A percentile compares a stretch with the other conserved stretches of the same genome.
These are phyloP conservation scores for Vigna angularis DNA, from an alignment of 306 rosid genomes.

Conservation along the genomic window DNA sequence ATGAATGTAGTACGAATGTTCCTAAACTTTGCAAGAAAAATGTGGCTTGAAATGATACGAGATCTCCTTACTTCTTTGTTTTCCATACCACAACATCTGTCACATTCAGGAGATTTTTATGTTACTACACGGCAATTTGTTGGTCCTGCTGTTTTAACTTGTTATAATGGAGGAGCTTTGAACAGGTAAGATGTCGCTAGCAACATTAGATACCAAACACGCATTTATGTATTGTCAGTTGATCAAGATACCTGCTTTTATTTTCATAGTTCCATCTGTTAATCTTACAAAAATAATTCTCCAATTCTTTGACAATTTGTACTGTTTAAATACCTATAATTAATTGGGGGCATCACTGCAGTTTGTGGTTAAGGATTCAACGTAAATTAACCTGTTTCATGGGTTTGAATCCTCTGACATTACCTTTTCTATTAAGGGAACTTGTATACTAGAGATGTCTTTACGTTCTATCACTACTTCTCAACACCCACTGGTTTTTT, in stretches of 20 bases:
- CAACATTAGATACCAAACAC: slow-evolving; percentile 10
- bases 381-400: too few species aligned
- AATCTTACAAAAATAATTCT: background rate
- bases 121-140: slow-evolving; percentile 10
- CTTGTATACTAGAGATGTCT: too few species aligned
- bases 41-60: slow-evolving; percentile 9
- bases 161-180: slow-evolving; percentile 1
- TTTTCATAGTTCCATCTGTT: background rate
- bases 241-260: slow-evolving; percentile 8
- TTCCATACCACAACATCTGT: background rate
- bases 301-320: background rate
- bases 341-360: background rate
- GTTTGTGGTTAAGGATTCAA: background rate
- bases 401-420: too few species aligned
- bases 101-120: slow-evolving; percentile 2
- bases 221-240: slow-evolving; percentile 26
- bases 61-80: background rate
- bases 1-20: background rate
- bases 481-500: background rate
- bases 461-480: too few species aligned
- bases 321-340: background rate
- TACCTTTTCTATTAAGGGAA: too few species aligned
- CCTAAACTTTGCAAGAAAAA: background rate
- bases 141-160: slow-evolving; percentile 20
- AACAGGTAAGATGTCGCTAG: slow-evolving; percentile 38